Evolutionary conservation across 495 filamentous ascomycete genomes (phyloP), one percentile per base, ranked within the genome.

Genomic region (Podospora pseudopauciseta): DNA sequence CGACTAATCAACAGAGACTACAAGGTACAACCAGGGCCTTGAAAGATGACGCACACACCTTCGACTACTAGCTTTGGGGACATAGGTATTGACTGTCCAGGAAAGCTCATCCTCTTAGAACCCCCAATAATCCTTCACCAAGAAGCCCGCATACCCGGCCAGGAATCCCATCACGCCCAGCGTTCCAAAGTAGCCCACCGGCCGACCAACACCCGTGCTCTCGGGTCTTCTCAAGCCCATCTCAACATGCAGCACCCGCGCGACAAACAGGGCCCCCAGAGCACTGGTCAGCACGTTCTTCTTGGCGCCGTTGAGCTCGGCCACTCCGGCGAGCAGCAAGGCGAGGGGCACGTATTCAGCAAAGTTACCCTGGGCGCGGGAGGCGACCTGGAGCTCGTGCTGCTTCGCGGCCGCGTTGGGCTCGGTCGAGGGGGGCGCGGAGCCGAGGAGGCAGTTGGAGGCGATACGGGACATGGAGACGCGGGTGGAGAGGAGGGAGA

Each of bases 291-390:
- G 70, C 2, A 68, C 67, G 63, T 77, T 76, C 54, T 77, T 71
- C 39, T 78, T 73, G 0, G 74, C 80, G 16, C 80, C 80, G 62
- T 84, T 83, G 39, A 85, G 69, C 65, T 82, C 81, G 27, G 75
- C 80, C 27, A 83, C 68, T 19, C 78, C 67, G 30, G 68, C 68
- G 5, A 70, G 23, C n/a, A 64, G 13, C 9, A 70, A 60, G 18
- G 68, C 68, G 4, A 70, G 71, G 60, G 80, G 81, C 13, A 83
- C 80, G 68, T 81, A 79, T 69, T 84, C 81, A 66, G 76, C 56
- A 68, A 83, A 84, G 44, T 83, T 84, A 20, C 69, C 61, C 23
- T 83, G 80, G 62, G 67, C 63, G 23, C 82, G 78, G 26, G 66
- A 71, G 18, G 79, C 75, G 67, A 72, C 64, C 70, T 72, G 71